Base-by-base conservation (phyloP, 345 rosid genomes). In the Moricandia arvensis region DNA sequence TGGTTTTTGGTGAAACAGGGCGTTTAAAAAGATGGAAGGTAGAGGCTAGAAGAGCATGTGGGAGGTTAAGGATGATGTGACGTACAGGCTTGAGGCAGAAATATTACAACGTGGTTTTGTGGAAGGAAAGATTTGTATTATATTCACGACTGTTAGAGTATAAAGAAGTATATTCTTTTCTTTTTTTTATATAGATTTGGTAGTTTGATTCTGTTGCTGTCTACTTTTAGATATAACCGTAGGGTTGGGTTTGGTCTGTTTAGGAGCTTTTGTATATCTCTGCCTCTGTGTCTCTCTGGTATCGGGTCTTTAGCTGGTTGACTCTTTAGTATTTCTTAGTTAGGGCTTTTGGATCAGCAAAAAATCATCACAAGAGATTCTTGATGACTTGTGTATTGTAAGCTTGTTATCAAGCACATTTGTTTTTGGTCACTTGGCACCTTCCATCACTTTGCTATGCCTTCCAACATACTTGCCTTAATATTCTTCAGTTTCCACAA, bases 41-140 rank as follows among this genome's bases (percentile, higher is more conserved):
- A 87, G 91, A 84, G 86, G 86, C 83, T 55, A 80, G 89, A 77
- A 64, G 94, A 43, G 74, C 74, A 59, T 21, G 66, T 54, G 74
- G 75, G 60, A 66, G 65, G 65, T 72, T 41, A 61, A 71, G 34
- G 59, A 61, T 31, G 60, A 61, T 10, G 38, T 72, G 76, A 74
- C 78, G 66, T 69, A 69, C 80, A 64, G 71, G 75, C 53, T 43
- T 55, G 80, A 57, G 75, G 80, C 70, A 63, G 75, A 63, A 76
- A 54, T 54, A 69, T 30, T 53, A 17, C 30, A 78, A 61, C 34
- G 55, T 45, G 61, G 61, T 64, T 41, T 64, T 47, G 71, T 71
- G 71, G 59, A 71, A 77, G 77, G 66, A 53, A 75, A 63, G 61
- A 34, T 31, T 77, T 71, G 60, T 77, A 71, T 55, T 57, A 76